phyloP scores from a whole-genome alignment of 257 asterid species.

The Coffea canephora region DNA sequence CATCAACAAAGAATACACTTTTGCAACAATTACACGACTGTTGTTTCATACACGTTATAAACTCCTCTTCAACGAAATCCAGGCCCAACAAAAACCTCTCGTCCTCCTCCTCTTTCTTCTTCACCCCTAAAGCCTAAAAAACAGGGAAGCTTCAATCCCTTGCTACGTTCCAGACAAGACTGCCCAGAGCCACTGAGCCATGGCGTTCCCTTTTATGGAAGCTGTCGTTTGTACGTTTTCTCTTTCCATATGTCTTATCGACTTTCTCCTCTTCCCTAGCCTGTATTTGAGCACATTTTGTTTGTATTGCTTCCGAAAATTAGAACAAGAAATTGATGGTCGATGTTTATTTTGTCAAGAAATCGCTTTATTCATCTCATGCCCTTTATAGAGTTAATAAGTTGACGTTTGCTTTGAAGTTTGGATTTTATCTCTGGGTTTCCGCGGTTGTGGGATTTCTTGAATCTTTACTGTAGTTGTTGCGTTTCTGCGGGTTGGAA shows the following conservation, averaged over 20 bases:
- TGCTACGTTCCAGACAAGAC: not conserved
- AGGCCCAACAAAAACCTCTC: not conserved
- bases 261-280: not conserved
- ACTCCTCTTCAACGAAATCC: not conserved
- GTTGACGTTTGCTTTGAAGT: constrained; percentile 9
- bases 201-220: constrained; percentile 93
- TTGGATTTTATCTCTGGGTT: constrained; percentile 1
- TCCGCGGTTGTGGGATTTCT: not conserved
- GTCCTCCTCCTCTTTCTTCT: not conserved
- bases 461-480: not conserved
- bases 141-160: not conserved
- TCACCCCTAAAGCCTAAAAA: not conserved
- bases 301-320: not conserved
- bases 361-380: not conserved
- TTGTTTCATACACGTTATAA: too few species aligned
- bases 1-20: too few species aligned
- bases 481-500: constrained; percentile 15
- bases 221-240: constrained; percentile 64
- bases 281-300: not conserved
- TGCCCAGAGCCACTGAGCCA: constrained; percentile 39
- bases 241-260: not conserved
- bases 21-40: too few species aligned
- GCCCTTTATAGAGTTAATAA: not conserved
- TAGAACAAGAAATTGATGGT: not conserved
- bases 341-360: not conserved